These are phyloP conservation scores for Reticulascus tulasneorum DNA, from an alignment of 2,329 filamentous ascomycete genomes.

Conservation along the genomic window DNA sequence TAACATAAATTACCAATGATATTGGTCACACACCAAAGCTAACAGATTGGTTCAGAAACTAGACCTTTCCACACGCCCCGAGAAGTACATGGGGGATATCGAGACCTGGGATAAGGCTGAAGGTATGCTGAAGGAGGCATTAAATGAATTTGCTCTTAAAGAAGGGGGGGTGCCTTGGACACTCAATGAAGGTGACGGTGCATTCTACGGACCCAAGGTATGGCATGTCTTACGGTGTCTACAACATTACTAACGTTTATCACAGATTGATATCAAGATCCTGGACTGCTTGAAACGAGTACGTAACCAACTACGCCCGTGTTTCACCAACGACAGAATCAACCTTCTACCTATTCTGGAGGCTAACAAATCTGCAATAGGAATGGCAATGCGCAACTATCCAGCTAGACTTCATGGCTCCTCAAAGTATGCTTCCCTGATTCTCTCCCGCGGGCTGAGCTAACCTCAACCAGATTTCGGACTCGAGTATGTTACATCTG, in stretches of 20 bases:
- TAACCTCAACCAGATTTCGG: slow-evolving; percentile 67
- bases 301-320: slow-evolving; percentile 32
- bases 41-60: no score
- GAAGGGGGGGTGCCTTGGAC: slow-evolving; percentile 58
- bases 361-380: slow-evolving; percentile 6
- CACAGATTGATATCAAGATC: slow-evolving; percentile 96
- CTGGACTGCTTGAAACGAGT: slow-evolving; percentile 77
- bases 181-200: slow-evolving; percentile 90
- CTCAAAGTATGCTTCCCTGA: slow-evolving; percentile 6
- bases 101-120: slow-evolving; percentile 90
- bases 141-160: slow-evolving; percentile 65
- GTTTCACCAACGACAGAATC: no score
- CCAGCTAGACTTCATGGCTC: slow-evolving; percentile 78
- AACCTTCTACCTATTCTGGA: no score
- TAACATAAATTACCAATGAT: no score
- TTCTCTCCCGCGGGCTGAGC: background rate
- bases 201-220: slow-evolving; percentile 99
- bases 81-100: slow-evolving; percentile 83
- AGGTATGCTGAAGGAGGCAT: slow-evolving; percentile 69
- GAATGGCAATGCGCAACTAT: slow-evolving; percentile 85
- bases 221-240: no score
- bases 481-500: slow-evolving; percentile 77
- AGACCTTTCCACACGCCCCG: slow-evolving; percentile 85
- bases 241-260: no score
- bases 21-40: no score